Conservation (phyloP, 306 rosid species). For the Pyrus communis region DNA sequence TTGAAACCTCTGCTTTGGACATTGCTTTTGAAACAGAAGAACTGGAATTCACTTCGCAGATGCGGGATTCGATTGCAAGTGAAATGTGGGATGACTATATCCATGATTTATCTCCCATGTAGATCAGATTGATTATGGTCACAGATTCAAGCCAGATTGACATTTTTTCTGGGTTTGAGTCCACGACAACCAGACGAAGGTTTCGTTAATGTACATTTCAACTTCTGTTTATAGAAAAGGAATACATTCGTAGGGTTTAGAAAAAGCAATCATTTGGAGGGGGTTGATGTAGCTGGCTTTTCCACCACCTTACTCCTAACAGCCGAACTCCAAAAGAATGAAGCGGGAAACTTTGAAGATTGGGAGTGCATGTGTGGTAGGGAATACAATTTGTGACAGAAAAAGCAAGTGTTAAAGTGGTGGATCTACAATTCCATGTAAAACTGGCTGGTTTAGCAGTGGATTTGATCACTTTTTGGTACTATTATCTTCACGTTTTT, state of each 20-base stretch:
- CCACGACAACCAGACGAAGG: not conserved
- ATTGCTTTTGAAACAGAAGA: slow-evolving; percentile 40
- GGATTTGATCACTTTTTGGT: not conserved
- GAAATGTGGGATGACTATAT: slow-evolving; percentile 72
- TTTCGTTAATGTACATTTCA: slow-evolving; percentile 30
- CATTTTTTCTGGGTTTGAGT: slow-evolving; percentile 11
- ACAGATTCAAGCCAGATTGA: slow-evolving; percentile 23
- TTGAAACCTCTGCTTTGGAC: slow-evolving; percentile 28
- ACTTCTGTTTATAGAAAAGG: slow-evolving; percentile 34
- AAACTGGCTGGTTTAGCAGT: not conserved
- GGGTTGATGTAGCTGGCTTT: not conserved
- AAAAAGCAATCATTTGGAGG: not conserved
- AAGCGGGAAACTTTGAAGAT: not conserved
- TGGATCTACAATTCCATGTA: not conserved
- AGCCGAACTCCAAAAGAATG: not conserved
- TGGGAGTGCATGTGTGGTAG: not conserved
- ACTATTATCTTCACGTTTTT: not conserved
- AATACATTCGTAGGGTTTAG: slow-evolving; percentile 9
- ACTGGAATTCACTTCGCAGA: slow-evolving; percentile 33
- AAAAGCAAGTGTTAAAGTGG: not conserved
- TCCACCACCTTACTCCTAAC: not conserved
- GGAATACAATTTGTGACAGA: not conserved
- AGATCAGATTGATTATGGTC: slow-evolving; percentile 18
- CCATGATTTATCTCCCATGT: slow-evolving; percentile 42
- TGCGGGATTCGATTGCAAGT: slow-evolving; percentile 59